Evolutionary conservation across 2,329 filamentous ascomycete species (phyloP), one percentile per base, ranked within the genome.

Genomic region (Colletotrichum echinochloae): DNA sequence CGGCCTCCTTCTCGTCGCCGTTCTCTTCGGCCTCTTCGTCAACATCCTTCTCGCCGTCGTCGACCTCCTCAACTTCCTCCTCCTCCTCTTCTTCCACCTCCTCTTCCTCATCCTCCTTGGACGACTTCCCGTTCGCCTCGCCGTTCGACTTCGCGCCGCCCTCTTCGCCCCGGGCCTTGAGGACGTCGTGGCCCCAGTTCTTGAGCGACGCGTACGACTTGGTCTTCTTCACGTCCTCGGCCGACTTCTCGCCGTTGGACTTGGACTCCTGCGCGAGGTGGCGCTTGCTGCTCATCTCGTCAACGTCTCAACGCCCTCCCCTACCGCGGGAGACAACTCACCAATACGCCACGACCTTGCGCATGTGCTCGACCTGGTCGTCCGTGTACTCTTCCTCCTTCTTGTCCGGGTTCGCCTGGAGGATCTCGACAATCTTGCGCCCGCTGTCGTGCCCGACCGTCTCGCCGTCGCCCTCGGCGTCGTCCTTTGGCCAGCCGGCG

Each of bases 261-360:
- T 84, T 86, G 66, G 86, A 83, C 77, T 92, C 90, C 74, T 91
- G 89, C 0, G 89, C 90, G 0, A 92, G 80, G 79, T 92, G 90
- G 5, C 89, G 83, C 77, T 92, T 92, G 77, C 81, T 83, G 9
- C 3, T 26, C 28, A 26, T 18, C 16, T 51, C 28, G 39, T 28
- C 4, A 33, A 12, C n/a, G n/a, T n/a, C n/a, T n/a, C n/a, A n/a
- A n/a, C n/a, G n/a, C n/a, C n/a, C n/a, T n/a, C n/a, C n/a, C n/a
- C n/a, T n/a, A n/a, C n/a, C n/a, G n/a, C n/a, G n/a, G n/a, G n/a
- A n/a, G n/a, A n/a, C n/a, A n/a, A 72, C 79, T 51, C 73, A 83
- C 81, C 87, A 90, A 72, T 91, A 91, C 0, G 89, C 83, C 0
- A 90, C 89, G 0, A 91, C 90, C 73, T 85, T 86, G 59, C 89